phyloP scores from a whole-genome alignment of 345 rosid species.

The Acer saccharum region DNA sequence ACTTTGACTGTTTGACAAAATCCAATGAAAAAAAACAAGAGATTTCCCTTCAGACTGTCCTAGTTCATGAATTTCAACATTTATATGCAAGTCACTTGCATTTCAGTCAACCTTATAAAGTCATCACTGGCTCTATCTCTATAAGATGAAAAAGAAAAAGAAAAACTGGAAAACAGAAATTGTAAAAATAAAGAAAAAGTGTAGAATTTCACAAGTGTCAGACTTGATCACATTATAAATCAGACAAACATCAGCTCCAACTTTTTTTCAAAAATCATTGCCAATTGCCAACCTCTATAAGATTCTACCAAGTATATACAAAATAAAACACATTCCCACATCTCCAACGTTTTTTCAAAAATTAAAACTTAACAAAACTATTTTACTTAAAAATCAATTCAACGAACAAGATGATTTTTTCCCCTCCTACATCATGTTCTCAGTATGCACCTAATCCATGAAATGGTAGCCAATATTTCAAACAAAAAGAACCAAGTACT shows the following conservation, averaged over 20 bases:
- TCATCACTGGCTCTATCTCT: no score
- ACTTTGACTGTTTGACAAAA: neutral
- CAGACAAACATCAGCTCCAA: no score
- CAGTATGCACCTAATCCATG: no score
- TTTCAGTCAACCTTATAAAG: no score
- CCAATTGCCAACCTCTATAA: neutral
- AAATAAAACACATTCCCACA: neutral
- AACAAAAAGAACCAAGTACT: neutral
- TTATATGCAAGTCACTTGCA: no score
- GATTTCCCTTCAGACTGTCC: no score
- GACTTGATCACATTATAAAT: no score
- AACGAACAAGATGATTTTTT: neutral
- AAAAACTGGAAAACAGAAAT: no score
- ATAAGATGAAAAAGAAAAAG: no score
- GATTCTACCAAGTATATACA: neutral
- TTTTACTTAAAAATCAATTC: neutral
- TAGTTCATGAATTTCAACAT: no score
- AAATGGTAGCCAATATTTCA: neutral
- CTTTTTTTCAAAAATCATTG: neutral
- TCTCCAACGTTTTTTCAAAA: neutral
- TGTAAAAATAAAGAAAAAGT: no score
- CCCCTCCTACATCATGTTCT: neutral
- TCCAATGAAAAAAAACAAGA: neutral
- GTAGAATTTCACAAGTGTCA: no score
- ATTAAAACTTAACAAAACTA: neutral